Evolutionary conservation across 2,329 filamentous ascomycete genomes (phyloP), one percentile per base, ranked within the genome.

Genomic region (Xylariaceae sp.): DNA sequence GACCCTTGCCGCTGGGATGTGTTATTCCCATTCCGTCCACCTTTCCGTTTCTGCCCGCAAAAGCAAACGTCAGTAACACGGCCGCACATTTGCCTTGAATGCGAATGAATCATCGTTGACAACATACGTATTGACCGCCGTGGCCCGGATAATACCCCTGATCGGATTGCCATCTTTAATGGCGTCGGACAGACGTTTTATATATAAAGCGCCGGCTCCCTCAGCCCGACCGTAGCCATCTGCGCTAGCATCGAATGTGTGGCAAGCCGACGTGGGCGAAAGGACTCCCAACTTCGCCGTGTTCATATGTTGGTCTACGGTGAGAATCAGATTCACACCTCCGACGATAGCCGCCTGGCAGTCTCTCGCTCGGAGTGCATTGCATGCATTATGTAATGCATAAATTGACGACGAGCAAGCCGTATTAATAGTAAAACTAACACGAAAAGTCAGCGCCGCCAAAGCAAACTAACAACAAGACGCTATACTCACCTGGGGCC

Each of bases 381-480:
- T 58, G 36, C 62, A 62, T 0, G 69, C 68, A 9, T 63, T 61
- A 40, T 70, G 64, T 10, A 74, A 53, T 1, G 69, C 67, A 22
- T 71, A 68, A 29, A 72, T 56, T 1, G 67, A 68, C 0, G 70
- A 70, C 0, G 72, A 73, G 53, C 71, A 74, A 2, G 70, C 71
- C 3, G 71, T 74, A 37, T 60, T 60, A 29, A 58, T 52, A 8
- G 55, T 55, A 32, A 59, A 59, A 39, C 57, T 58, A 26, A 6
- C 21, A 30, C 12, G 5, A 26, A 30, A 36, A 29, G 36, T 50
- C 12, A 51, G 52, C 22, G 12, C 15, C 29, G 32, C 7, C 13
- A 13, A 13, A 34, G 13, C 5, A 34, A 40, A 8, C 2, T 5
- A 44, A 29, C 1, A 19, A 1, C 15, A 9, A 21, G 36, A 19